These are phyloP conservation scores for Tetrapyrgos nigripes DNA, from an alignment of 1,284 basidiomycete species.

Conservation along the genomic window DNA sequence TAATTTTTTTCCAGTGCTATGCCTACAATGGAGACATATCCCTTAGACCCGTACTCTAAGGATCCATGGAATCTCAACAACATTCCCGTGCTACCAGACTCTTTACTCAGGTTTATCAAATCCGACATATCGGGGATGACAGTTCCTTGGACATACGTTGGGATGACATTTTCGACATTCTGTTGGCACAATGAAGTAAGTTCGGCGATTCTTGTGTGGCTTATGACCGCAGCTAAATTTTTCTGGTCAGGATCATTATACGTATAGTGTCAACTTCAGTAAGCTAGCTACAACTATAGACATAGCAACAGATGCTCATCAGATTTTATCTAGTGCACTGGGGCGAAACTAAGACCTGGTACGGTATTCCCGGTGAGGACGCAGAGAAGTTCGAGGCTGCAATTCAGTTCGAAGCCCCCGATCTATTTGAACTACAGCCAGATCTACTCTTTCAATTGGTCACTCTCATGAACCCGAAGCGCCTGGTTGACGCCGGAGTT, in stretches of 20 bases:
- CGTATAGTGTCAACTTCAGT: slow-evolving; percentile 96
- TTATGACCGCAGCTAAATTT: slow-evolving; percentile 21
- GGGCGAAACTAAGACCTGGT: slow-evolving; percentile 99
- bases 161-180: slow-evolving; percentile 99
- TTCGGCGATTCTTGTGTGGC: slow-evolving; percentile 21
- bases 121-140: slow-evolving; percentile 99
- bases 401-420: slow-evolving; percentile 94
- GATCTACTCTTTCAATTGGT: slow-evolving; percentile 97
- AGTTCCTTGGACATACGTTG: slow-evolving; percentile 99
- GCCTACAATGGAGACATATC: slow-evolving; percentile 94
- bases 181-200: slow-evolving; percentile 99
- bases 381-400: slow-evolving; percentile 97
- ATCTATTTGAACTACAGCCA: slow-evolving; percentile 98
- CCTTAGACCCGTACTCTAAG: slow-evolving; percentile 84
- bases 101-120: slow-evolving; percentile 92
- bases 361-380: slow-evolving; percentile 94
- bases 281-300: slow-evolving; percentile 44
- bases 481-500: slow-evolving; percentile 89
- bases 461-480: slow-evolving; percentile 96
- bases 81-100: slow-evolving; percentile 89
- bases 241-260: slow-evolving; percentile 87
- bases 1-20: slow-evolving; percentile 73
- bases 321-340: slow-evolving; percentile 82
- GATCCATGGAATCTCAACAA: slow-evolving; percentile 99
- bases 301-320: too few species aligned